Percentiles rank a stretch among this genome's conserved stretches.
These are phyloP conservation scores for Neonothopanus nambi DNA, from an alignment of 1,284 basidiomycete species.

Conservation along the genomic window DNA sequence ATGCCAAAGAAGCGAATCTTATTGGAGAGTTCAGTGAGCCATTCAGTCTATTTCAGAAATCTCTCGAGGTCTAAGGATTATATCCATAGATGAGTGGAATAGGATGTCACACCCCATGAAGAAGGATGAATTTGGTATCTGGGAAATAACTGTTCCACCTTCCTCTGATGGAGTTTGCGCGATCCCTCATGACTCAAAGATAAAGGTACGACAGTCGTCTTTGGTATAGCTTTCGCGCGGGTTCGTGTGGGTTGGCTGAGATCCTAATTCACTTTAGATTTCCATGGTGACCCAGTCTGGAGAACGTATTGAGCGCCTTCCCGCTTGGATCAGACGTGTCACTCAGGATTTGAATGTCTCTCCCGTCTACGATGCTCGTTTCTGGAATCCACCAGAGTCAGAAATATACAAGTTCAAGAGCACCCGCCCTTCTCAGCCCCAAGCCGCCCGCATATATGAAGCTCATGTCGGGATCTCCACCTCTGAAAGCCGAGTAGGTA, in stretches of 20 bases:
- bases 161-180: conserved; percentile 68
- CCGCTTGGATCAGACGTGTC: conserved; percentile 93
- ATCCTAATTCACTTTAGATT: conserved; percentile 56
- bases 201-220: conserved; percentile 61
- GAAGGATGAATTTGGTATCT: conserved; percentile 89
- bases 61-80: conserved; percentile 11
- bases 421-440: conserved; percentile 66
- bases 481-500: conserved; percentile 83
- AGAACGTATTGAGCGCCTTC: conserved; percentile 86
- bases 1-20: conserved; percentile 78
- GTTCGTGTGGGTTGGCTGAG: background rate
- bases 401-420: conserved; percentile 86
- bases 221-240: conserved; percentile 1
- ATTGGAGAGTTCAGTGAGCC: conserved; percentile 96
- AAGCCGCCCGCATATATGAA: conserved; percentile 88
- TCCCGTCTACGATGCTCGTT: conserved; percentile 93
- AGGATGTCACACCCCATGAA: conserved; percentile 84
- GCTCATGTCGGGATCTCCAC: conserved; percentile 98
- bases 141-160: conserved; percentile 85
- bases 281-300: conserved; percentile 82
- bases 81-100: conserved; percentile 81
- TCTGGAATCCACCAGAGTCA: conserved; percentile 89
- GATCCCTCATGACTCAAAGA: conserved; percentile 92
- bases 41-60: conserved; percentile 9
- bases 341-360: conserved; percentile 92